Evolutionary conservation across 1,139 yeast species (phyloP).

Genomic region (Protomyces arabidopsidicola): DNA sequence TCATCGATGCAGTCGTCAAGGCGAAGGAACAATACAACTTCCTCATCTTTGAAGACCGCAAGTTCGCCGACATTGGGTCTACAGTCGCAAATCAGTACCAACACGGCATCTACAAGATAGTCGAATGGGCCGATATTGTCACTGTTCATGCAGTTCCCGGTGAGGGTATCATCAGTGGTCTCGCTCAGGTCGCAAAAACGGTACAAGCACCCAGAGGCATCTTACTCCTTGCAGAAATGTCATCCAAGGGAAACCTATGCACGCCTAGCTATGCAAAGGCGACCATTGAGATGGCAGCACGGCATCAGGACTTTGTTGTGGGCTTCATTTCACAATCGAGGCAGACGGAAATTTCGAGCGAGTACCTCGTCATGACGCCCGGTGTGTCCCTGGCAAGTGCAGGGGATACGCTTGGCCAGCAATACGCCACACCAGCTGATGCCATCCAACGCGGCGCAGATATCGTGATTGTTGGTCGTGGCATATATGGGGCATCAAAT

Average conservation of each 20-base stretch:
- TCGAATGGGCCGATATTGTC: slow-evolving; percentile 93
- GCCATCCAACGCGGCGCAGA: slow-evolving; percentile 83
- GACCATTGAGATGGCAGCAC: slow-evolving; percentile 84
- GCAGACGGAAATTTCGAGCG: slow-evolving; percentile 56
- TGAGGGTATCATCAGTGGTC: slow-evolving; percentile 82
- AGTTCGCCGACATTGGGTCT: slow-evolving; percentile 98
- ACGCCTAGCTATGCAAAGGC: slow-evolving; percentile 81
- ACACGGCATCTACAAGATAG: slow-evolving; percentile 83
- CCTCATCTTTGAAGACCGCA: slow-evolving; percentile 89
- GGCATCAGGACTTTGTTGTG: slow-evolving; percentile 81
- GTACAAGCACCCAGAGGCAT: slow-evolving; percentile 56
- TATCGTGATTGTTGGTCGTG: slow-evolving; percentile 94
- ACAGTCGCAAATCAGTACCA: slow-evolving; percentile 91
- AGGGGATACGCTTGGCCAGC: slow-evolving; percentile 97
- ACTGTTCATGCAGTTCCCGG: slow-evolving; percentile 99
- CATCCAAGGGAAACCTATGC: slow-evolving; percentile 89
- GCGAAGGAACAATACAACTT: slow-evolving; percentile 74
- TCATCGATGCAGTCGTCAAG: slow-evolving; percentile 66
- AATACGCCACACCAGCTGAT: slow-evolving; percentile 84
- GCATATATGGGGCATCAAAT: slow-evolving; percentile 93
- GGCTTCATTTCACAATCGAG: slow-evolving; percentile 81
- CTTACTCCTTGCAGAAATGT: slow-evolving; percentile 90
- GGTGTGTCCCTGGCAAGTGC: slow-evolving; percentile 90
- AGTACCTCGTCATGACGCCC: slow-evolving; percentile 94
- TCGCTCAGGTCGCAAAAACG: slow-evolving; percentile 38